Conservation (phyloP, 2,329 filamentous ascomycete genomes). For the Cercospora sp. region DNA sequence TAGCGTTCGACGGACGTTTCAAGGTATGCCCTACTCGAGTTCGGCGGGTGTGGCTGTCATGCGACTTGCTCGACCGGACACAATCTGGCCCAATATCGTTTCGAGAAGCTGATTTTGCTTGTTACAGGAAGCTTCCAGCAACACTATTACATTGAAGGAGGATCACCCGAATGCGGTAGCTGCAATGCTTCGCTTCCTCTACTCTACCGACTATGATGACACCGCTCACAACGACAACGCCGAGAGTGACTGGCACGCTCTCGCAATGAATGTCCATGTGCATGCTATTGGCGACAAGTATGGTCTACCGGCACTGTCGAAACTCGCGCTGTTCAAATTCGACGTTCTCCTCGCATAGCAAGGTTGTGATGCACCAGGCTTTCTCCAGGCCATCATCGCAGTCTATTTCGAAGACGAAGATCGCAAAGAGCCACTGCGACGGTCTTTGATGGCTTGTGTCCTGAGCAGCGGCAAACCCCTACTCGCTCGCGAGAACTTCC, state of each 20-base stretch:
- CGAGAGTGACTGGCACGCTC: background rate
- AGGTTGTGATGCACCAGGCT: background rate
- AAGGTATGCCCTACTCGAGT: slow-evolving; percentile 12
- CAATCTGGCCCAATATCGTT: background rate
- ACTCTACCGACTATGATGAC: slow-evolving; percentile 15
- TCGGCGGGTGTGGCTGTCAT: background rate
- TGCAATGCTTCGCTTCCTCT: slow-evolving; percentile 15
- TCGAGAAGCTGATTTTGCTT: background rate
- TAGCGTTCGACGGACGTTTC: slow-evolving; percentile 27
- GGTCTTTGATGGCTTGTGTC: background rate
- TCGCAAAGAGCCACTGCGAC: background rate
- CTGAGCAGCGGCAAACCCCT: background rate
- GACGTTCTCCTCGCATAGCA: background rate
- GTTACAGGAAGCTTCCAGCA: slow-evolving; percentile 2
- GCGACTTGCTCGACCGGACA: background rate
- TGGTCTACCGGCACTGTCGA: slow-evolving; percentile 1
- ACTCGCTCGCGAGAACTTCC: background rate
- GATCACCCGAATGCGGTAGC: slow-evolving; percentile 17
- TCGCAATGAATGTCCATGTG: slow-evolving; percentile 8
- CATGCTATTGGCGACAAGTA: slow-evolving; percentile 14
- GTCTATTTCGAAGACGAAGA: background rate
- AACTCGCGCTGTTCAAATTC: slow-evolving; percentile 11
- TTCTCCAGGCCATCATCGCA: background rate
- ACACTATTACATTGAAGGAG: background rate
- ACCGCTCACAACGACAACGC: background rate